Evolutionary conservation across 73 alveolate genomes (phyloP).

Genomic region (Paramecium octaurelia): DNA sequence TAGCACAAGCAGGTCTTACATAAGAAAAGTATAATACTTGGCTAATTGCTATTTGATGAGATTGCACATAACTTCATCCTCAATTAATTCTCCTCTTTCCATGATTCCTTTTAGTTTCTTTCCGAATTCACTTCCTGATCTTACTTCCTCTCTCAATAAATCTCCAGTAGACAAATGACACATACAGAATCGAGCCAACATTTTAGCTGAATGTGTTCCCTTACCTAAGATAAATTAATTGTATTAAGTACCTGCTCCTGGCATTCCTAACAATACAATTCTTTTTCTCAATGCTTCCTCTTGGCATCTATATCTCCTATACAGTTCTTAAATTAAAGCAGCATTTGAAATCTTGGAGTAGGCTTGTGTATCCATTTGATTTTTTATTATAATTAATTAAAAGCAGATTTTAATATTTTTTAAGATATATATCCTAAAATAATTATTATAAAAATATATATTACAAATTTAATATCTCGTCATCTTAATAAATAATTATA

Average conservation of each 20-base stretch:
- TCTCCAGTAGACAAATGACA: slow-evolving; percentile 84
- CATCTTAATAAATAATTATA: neutral
- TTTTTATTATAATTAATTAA: neutral
- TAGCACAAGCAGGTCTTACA: slow-evolving; percentile 78
- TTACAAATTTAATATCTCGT: neutral
- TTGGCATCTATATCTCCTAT: slow-evolving; percentile 31
- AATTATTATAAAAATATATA: slow-evolving; percentile 7
- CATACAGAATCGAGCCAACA: slow-evolving; percentile 51
- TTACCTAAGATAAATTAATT: neutral
- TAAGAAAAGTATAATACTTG: neutral
- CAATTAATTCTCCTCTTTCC: slow-evolving; percentile 83
- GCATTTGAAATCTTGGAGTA: slow-evolving; percentile 12
- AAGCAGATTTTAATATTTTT: neutral
- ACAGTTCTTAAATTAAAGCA: slow-evolving; percentile 7
- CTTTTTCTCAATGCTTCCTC: neutral
- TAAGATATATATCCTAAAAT: neutral
- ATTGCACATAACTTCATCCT: slow-evolving; percentile 76
- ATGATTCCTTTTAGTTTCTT: slow-evolving; percentile 75
- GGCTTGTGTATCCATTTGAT: neutral
- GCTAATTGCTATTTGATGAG: slow-evolving; percentile 53
- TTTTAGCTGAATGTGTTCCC: slow-evolving; percentile 61
- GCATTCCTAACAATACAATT: slow-evolving; percentile 42
- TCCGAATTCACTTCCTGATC: slow-evolving; percentile 80
- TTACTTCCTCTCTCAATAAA: slow-evolving; percentile 79
- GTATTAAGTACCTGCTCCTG: slow-evolving; percentile 26